Percentiles rank a stretch among this genome's conserved stretches.
Conservation (phyloP, 2,329 filamentous ascomycete genomes). For the Exophiala spinifera region DNA sequence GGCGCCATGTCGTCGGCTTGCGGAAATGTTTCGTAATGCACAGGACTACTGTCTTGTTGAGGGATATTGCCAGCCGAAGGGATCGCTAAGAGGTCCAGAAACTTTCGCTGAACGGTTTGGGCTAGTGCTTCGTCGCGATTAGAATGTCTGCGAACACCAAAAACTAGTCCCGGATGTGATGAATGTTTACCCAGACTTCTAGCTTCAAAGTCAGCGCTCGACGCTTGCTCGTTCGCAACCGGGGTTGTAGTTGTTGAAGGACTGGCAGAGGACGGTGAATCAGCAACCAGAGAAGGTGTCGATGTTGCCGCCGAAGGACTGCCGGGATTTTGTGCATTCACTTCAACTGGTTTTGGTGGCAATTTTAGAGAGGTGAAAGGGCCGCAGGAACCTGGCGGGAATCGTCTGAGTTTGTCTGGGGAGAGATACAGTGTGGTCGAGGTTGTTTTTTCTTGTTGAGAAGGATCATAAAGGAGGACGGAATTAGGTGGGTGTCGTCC, state of each 20-base stretch:
- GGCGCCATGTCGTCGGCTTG: conserved; percentile 19
- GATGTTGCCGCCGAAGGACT: neutral
- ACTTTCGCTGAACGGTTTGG: neutral
- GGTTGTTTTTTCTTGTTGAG: neutral
- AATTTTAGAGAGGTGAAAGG: conserved; percentile 3
- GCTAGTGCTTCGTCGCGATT: neutral
- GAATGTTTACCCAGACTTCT: neutral
- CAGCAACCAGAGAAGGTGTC: conserved; percentile 1
- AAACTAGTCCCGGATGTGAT: neutral
- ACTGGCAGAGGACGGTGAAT: neutral
- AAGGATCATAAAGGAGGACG: no score
- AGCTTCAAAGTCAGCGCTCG: neutral
- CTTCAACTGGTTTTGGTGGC: neutral
- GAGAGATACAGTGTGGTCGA: neutral
- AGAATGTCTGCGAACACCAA: neutral
- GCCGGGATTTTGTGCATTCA: neutral
- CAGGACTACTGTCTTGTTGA: neutral
- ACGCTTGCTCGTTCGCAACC: no score
- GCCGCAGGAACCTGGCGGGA: neutral
- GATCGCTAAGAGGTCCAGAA: neutral
- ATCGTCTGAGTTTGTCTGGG: neutral
- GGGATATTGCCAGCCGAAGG: neutral
- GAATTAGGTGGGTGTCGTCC: neutral
- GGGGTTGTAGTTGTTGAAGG: no score
- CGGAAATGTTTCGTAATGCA: neutral